Base-by-base conservation (phyloP, 192 early-diverging fungal genomes). In the Dissophora ornata region DNA sequence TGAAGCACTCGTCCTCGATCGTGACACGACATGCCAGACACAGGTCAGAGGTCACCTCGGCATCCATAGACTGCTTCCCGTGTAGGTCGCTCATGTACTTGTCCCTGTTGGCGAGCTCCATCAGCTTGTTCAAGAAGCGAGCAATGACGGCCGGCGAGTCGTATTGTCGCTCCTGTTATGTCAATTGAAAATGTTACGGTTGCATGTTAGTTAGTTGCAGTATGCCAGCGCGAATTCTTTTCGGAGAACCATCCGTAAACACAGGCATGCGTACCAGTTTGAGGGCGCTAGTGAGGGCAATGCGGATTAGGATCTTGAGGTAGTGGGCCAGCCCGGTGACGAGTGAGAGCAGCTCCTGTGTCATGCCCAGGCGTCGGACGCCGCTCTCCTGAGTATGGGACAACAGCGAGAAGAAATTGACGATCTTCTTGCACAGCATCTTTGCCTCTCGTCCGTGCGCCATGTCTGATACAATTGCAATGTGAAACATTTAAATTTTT, bases 381-480 rank as follows among this genome's bases (percentile, higher is more conserved):
- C 84, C 84, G 57, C 79, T 78, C 61, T 90, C 80, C 49, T 91
- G 88, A 1, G 91, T 89, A 67, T 92, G 87, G 4, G 91, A 92
- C 33, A 99, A 83, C 22, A 97, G 64, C 7, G 96, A 92, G 80
- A 99, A 98, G 75, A 98, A 98, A 66, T 91, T 91, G 53, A 97
- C 92, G 60, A 97, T 95, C 74, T 92, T 93, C 79, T 96, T 97
- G 67, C 94, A 95, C 52, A 99, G 85, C 84, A 97, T 89, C 85
- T 96, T 98, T 12, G 97, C 96, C 81, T 98, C 97, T 28, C 93
- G 82, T 32, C 88, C 91, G 68, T 93, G 86, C 62, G 92, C 89
- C 47, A 93, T 81, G 33, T 82, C 89, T 73, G 10, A 29, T n/a
- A 22, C 19, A 7, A n/a, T n/a, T n/a, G n/a, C n/a, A 38, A 12